Conservation (phyloP, 257 asterid genomes). For the Petunia secreta region DNA sequence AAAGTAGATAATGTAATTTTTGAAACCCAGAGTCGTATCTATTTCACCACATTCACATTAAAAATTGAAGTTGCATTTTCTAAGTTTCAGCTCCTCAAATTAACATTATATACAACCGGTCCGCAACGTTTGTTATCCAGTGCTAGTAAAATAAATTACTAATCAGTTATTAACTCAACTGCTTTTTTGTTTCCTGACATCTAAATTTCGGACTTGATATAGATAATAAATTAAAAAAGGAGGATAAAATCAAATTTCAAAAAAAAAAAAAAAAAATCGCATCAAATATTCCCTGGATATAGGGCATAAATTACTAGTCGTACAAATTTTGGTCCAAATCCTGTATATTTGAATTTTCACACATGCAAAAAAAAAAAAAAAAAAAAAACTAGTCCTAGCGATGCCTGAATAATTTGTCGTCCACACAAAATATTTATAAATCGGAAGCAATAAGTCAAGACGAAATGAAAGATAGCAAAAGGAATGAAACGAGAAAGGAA, state of each 20-base stretch:
- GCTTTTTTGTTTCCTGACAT: background rate
- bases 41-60: constrained; percentile 3
- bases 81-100: background rate
- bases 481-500: constrained; percentile 38
- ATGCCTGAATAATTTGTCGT: background rate
- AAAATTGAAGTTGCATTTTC: constrained; percentile 1
- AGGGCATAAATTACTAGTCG: background rate
- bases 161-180: background rate
- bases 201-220: background rate
- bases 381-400: constrained; percentile 6
- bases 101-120: constrained; percentile 2
- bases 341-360: background rate
- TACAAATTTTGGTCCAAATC: background rate
- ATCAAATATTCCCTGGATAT: background rate
- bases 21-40: background rate
- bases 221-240: background rate
- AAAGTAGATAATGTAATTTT: background rate
- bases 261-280: background rate
- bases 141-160: background rate
- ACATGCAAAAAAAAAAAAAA: background rate
- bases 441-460: constrained; percentile 32
- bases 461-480: constrained; percentile 37
- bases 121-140: constrained; percentile 6
- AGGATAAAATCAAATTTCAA: constrained; percentile 2
- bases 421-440: constrained; percentile 10